Base-by-base conservation (phyloP, 1,139 yeast genomes). In the Yarrowia galli region DNA sequence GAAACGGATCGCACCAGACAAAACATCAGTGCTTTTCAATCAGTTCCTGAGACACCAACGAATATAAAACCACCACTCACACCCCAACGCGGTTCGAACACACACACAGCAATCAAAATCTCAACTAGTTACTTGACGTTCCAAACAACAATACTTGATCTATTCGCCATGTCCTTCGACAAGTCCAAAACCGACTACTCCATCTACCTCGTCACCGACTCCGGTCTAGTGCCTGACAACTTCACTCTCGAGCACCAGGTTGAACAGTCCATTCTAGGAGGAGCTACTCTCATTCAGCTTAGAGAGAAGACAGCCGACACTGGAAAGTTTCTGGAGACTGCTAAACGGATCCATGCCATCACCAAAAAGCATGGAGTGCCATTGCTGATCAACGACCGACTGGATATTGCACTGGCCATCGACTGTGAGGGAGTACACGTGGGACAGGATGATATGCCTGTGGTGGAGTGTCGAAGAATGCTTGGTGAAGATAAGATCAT, bases 391-490 rank as follows among this genome's bases (percentile, higher is more conserved):
- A 92, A 93, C 74, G 98, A 93, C 75, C 80, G 98, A 61, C 84
- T 92, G 9, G 98, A 93, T 75, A 92, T 93, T 8, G 98, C 97
- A 0, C 79, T 92, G 67, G 98, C 98, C 0, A 82, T 91, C 68
- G 96, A 85, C 73, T 97, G 97, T 0, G 97, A 92, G 69, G 97
- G 97, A 43, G 89, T 93, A 18, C 98, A 93, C 79, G 92, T 93
- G 23, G 98, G 98, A 1, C 98, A 92, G 76, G 95, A 89, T 69
- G 98, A 93, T 75, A 90, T 93, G 91, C 81, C 79, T 54, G 89
- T 89, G 2, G 76, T 77, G 1, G 71, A 82, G 35, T 96, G 86
- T 0, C 78, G 98, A 51, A 75, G 81, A 72, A 74, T 91, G 51
- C 77, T 93, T 28, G 97, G 97, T 0, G 84, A 87, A 0, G 81